Evolutionary conservation across 805 yeast species (phyloP).

Genomic region (Wickerhamiella nectarea): DNA sequence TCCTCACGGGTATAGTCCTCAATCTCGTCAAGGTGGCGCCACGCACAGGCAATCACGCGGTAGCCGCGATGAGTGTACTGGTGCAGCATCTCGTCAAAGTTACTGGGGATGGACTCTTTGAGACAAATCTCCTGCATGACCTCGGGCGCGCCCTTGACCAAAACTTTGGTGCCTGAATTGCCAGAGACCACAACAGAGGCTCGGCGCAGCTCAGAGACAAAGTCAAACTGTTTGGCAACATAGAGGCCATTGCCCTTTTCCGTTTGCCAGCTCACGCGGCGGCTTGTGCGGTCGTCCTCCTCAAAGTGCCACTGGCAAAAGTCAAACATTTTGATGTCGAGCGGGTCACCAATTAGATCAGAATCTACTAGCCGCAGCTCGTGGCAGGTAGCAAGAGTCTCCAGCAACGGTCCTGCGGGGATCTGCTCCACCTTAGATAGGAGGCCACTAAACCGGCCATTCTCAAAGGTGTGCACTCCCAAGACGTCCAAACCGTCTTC

Average conservation of each 20-base stretch:
- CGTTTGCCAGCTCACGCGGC: conserved; percentile 11
- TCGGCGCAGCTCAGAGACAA: conserved; percentile 69
- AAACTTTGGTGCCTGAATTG: conserved; percentile 33
- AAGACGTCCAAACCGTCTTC: conserved; percentile 91
- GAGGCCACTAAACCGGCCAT: conserved; percentile 17
- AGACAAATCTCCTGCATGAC: conserved; percentile 70
- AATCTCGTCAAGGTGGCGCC: conserved; percentile 48
- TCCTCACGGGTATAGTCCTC: conserved; percentile 47
- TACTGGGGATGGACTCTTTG: conserved; percentile 56
- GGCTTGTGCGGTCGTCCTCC: conserved; percentile 39
- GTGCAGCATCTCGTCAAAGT: conserved; percentile 61
- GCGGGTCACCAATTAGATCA: conserved; percentile 82
- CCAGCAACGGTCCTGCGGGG: conserved; percentile 14
- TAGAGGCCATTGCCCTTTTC: conserved; percentile 23
- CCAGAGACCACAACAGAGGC: conserved; percentile 64
- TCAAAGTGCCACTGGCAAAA: conserved; percentile 66
- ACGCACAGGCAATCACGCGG: conserved; percentile 92
- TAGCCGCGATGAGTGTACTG: conserved; percentile 87
- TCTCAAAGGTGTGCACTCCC: conserved; percentile 35
- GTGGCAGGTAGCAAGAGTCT: conserved; percentile 61
- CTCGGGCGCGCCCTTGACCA: conserved; percentile 96
- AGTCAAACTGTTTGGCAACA: conserved; percentile 55
- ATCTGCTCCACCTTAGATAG: conserved; percentile 12
- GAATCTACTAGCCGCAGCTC: conserved; percentile 68
- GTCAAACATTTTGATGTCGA: conserved; percentile 86